Evolutionary conservation across 148 eudicot genomes (phyloP).

Genomic region (Rhododendron williamsianum): DNA sequence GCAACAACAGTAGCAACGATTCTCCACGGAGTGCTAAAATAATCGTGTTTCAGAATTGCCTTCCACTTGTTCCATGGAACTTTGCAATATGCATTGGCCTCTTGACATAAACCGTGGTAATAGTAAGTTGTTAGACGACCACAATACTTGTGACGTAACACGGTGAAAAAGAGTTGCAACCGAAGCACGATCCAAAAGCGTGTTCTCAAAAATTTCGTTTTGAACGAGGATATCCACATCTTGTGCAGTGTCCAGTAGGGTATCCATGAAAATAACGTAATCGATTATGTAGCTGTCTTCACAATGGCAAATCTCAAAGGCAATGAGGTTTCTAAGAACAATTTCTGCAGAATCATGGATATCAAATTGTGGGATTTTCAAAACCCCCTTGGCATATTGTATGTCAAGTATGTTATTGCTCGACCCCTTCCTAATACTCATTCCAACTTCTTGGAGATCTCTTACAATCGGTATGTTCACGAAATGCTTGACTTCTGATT

Average conservation of each 20-base stretch:
- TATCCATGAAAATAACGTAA: background rate
- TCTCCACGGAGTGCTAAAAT: no score
- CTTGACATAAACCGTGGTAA: background rate
- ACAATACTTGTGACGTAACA: no score
- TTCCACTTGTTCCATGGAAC: no score
- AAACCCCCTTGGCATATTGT: constrained; percentile 17
- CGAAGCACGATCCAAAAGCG: background rate
- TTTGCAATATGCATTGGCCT: no score
- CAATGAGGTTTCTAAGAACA: constrained; percentile 30
- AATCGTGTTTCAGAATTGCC: no score
- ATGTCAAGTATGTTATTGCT: constrained; percentile 15
- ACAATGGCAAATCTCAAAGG: constrained; percentile 34
- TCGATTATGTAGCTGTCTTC: constrained; percentile 22
- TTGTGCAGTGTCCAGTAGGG: background rate
- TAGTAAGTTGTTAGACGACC: background rate
- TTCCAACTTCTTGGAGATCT: constrained; percentile 28
- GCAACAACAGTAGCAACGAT: no score
- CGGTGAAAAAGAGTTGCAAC: background rate
- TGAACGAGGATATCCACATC: constrained; percentile 6
- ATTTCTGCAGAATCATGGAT: constrained; percentile 17
- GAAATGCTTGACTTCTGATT: constrained; percentile 14
- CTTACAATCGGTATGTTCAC: constrained; percentile 17
- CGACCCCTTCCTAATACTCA: constrained; percentile 13
- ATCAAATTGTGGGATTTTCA: constrained; percentile 26
- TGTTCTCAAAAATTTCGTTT: background rate